Evolutionary conservation across 768 basidiomycete genomes (phyloP).

Genomic region (Agaricus sinodeliciosus): DNA sequence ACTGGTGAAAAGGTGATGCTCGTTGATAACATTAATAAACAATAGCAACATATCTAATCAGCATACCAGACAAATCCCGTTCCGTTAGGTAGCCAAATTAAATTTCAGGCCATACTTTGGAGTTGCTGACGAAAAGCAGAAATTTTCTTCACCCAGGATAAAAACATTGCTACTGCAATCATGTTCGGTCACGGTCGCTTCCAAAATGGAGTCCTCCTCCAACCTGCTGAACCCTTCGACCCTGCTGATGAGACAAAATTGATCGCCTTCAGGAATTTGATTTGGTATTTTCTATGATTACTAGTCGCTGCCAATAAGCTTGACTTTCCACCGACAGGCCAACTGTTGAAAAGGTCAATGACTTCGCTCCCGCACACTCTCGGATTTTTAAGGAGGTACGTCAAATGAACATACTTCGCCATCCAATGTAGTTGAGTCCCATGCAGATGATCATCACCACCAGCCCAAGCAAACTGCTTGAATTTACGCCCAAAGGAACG

Average conservation of each 20-base stretch:
- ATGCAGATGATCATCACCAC: conserved; percentile 37
- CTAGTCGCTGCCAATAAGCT: too few species aligned
- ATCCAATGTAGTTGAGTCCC: neutral
- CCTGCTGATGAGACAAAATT: conserved; percentile 21
- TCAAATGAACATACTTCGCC: neutral
- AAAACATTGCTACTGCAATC: conserved; percentile 23
- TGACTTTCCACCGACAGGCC: conserved; percentile 22
- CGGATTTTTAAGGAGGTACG: conserved; percentile 38
- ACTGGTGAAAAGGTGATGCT: conserved; percentile 24
- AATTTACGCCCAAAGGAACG: conserved; percentile 22
- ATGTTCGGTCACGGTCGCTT: conserved; percentile 36
- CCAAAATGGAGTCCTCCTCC: conserved; percentile 33
- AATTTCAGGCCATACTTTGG: neutral
- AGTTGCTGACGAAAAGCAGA: conserved; percentile 4
- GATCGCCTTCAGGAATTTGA: conserved; percentile 22
- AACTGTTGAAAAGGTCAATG: conserved; percentile 31
- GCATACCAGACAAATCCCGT: conserved; percentile 8
- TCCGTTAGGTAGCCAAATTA: neutral
- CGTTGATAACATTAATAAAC: neutral
- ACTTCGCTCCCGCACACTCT: conserved; percentile 21
- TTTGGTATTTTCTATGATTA: neutral
- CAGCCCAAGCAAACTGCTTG: conserved; percentile 27
- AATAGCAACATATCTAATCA: neutral
- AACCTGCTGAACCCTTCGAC: conserved; percentile 28
- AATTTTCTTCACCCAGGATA: conserved; percentile 26